Evolutionary conservation across 257 asterid genomes (phyloP).

Genomic region (Handroanthus guayacan): DNA sequence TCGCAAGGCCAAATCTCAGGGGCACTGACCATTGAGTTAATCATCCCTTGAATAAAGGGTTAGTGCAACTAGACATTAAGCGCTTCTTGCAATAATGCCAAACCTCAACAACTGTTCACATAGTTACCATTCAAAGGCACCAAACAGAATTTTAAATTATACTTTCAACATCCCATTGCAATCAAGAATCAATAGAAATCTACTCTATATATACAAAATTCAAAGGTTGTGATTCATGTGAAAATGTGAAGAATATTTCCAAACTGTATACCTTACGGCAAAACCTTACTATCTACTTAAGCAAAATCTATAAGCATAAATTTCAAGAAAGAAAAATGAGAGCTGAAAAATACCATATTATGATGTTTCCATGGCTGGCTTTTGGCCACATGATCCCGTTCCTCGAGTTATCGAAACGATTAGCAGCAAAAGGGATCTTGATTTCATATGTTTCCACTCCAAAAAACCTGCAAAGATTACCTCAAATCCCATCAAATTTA

Average conservation of each 20-base stretch:
- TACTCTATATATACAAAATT: background rate
- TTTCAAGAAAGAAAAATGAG: constrained; percentile 35
- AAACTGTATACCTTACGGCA: background rate
- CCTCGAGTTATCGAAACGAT: constrained; percentile 39
- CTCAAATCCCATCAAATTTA: constrained; percentile 41
- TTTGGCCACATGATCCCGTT: constrained; percentile 61
- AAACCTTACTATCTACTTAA: constrained; percentile 32
- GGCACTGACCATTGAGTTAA: too few species aligned
- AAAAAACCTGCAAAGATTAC: constrained; percentile 50
- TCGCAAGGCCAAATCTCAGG: too few species aligned
- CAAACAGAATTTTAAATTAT: background rate
- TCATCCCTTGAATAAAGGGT: too few species aligned
- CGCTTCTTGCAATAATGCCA: too few species aligned
- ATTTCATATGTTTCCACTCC: constrained; percentile 55
- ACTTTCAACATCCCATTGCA: background rate
- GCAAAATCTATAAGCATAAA: background rate
- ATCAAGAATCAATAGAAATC: constrained; percentile 10
- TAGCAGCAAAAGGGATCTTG: constrained; percentile 43
- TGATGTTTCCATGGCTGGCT: constrained; percentile 61
- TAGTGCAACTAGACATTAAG: too few species aligned
- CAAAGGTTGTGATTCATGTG: constrained; percentile 20
- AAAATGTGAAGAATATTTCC: background rate
- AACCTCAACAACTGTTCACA: too few species aligned
- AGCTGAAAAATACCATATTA: constrained; percentile 37
- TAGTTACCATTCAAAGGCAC: too few species aligned